Percentiles rank a stretch among this genome's conserved stretches.
These are phyloP conservation scores for Suillus sp. DNA, from an alignment of 768 basidiomycete genomes.

Conservation along the genomic window DNA sequence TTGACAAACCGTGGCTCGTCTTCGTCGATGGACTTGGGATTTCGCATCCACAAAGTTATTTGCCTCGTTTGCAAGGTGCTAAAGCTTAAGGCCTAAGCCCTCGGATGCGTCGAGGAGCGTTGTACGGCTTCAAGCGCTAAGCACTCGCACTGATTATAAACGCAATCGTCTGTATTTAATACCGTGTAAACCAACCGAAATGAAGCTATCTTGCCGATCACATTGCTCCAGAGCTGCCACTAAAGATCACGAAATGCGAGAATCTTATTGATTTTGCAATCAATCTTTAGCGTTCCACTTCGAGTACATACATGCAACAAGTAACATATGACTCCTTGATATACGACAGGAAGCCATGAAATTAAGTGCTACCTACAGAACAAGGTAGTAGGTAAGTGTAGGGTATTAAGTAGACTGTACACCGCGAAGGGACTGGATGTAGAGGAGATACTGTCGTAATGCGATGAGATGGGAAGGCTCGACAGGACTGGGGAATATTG, in stretches of 20 bases:
- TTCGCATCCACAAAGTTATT: background rate
- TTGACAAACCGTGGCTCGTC: background rate
- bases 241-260: background rate
- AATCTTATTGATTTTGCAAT: background rate
- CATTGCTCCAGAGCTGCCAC: background rate
- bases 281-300: background rate
- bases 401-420: slow-evolving; percentile 39
- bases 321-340: slow-evolving; percentile 23
- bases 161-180: background rate
- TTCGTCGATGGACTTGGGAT: background rate
- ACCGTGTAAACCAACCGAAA: background rate
- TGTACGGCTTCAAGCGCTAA: background rate
- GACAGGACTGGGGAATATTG: slow-evolving; percentile 23
- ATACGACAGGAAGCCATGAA: slow-evolving; percentile 26
- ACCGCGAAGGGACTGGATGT: slow-evolving; percentile 28
- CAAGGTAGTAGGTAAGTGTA: slow-evolving; percentile 36
- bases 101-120: background rate
- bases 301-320: slow-evolving; percentile 10
- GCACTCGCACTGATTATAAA: background rate
- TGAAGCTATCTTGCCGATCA: background rate
- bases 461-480: slow-evolving; percentile 28
- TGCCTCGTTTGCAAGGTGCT: background rate
- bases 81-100: background rate
- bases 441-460: slow-evolving; percentile 28
- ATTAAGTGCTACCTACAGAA: slow-evolving; percentile 34